Conservation (phyloP, 2,329 filamentous ascomycete genomes). For the Aspergillus eucalypticola region DNA sequence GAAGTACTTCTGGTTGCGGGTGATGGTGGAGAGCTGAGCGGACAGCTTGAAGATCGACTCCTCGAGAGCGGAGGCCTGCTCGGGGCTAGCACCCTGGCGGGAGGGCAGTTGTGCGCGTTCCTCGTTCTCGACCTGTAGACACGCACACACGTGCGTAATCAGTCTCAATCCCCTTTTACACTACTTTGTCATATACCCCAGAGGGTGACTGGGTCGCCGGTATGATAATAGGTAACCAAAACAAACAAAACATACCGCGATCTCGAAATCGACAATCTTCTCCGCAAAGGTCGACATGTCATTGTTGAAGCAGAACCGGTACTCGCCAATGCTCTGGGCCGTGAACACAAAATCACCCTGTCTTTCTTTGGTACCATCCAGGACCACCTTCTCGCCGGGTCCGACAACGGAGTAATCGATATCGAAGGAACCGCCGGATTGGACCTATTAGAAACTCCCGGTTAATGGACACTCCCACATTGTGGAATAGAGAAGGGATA, state of each 20-base stretch:
- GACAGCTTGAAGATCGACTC: conserved; percentile 96
- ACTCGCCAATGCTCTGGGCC: conserved; percentile 82
- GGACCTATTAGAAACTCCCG: conserved; percentile 62
- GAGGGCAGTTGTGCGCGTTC: conserved; percentile 76
- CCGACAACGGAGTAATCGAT: conserved; percentile 88
- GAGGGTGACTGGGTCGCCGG: not conserved
- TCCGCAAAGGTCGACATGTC: conserved; percentile 97
- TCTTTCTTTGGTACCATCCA: conserved; percentile 85
- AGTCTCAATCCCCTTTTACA: not conserved
- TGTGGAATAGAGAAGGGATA: not conserved
- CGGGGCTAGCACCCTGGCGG: conserved; percentile 82
- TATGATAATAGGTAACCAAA: not conserved
- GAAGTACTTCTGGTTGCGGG: conserved; percentile 98
- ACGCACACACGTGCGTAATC: not conserved
- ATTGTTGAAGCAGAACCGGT: conserved; percentile 98
- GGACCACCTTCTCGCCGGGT: conserved; percentile 75
- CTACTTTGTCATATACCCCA: not conserved
- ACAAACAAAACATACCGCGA: conserved; percentile 64
- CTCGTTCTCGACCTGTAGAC: conserved; percentile 81
- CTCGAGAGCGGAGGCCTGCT: conserved; percentile 85
- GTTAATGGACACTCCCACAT: not conserved
- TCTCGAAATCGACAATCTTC: conserved; percentile 98
- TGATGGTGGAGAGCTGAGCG: conserved; percentile 88
- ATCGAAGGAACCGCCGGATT: conserved; percentile 98
- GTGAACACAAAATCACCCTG: conserved; percentile 99